Evolutionary conservation across 805 yeast genomes (phyloP).

Genomic region (Candida rishiriensis): DNA sequence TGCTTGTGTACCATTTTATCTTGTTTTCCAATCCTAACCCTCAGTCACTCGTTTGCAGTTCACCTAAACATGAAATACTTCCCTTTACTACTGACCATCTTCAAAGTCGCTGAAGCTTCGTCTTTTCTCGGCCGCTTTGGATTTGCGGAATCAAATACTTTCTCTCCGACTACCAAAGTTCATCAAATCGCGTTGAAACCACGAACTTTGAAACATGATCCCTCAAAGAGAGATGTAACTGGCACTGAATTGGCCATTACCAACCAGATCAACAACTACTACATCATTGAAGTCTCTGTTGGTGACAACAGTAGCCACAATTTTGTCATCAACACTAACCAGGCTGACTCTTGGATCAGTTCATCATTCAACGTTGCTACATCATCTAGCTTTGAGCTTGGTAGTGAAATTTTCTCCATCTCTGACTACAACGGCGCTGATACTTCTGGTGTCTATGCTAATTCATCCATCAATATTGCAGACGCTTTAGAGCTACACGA

Average conservation of each 20-base stretch:
- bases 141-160: too few species aligned
- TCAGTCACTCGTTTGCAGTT: too few species aligned
- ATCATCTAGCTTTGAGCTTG: conserved; percentile 7
- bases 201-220: too few species aligned
- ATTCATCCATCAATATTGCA: conserved; percentile 13
- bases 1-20: too few species aligned
- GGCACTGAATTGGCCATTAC: conserved; percentile 12
- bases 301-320: conserved; percentile 24
- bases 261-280: conserved; percentile 17
- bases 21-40: too few species aligned
- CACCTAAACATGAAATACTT: too few species aligned
- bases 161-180: background rate
- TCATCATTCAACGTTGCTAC: conserved; percentile 4
- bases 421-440: conserved; percentile 8
- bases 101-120: too few species aligned
- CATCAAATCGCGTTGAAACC: conserved; percentile 2
- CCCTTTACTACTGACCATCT: too few species aligned
- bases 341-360: conserved; percentile 28
- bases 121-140: too few species aligned
- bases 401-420: conserved; percentile 9
- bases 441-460: conserved; percentile 17
- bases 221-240: conserved; percentile 10
- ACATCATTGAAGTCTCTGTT: conserved; percentile 14
- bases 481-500: conserved; percentile 6
- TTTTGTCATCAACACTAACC: conserved; percentile 29